phyloP scores from a whole-genome alignment of 2,329 filamentous ascomycete species.

The Penicillium sp. region DNA sequence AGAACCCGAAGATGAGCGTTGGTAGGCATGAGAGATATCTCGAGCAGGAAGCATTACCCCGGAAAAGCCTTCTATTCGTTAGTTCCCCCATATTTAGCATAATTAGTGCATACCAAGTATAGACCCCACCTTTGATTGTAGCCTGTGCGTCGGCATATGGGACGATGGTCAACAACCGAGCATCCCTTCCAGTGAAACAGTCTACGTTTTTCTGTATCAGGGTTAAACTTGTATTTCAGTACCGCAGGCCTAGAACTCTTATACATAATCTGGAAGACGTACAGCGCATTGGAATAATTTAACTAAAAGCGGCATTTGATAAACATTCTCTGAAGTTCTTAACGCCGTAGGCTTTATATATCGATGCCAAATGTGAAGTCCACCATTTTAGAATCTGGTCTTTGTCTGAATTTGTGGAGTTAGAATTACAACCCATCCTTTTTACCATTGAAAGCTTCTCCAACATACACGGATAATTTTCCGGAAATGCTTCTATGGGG shows the following conservation, averaged over 20 bases:
- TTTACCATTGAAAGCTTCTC: not conserved
- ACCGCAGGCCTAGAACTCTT: no score
- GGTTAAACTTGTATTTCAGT: not conserved
- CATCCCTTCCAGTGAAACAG: not conserved
- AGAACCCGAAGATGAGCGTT: not conserved
- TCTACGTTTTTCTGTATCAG: not conserved
- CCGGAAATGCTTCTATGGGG: not conserved
- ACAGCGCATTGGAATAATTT: not conserved
- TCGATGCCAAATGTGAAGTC: not conserved
- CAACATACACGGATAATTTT: not conserved
- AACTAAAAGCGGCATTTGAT: not conserved
- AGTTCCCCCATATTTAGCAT: not conserved
- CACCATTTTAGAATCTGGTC: not conserved
- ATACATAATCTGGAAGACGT: not conserved
- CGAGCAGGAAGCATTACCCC: not conserved
- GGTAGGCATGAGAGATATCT: not conserved
- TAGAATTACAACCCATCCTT: not conserved
- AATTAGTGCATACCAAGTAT: not conserved
- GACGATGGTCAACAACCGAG: not conserved
- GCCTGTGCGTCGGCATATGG: not conserved
- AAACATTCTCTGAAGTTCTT: not conserved
- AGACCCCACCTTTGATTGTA: not conserved
- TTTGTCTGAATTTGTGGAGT: not conserved
- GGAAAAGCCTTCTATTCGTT: not conserved
- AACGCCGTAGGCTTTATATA: not conserved